A percentile compares a stretch with the other conserved stretches of the same genome.
phyloP scores from a whole-genome alignment of 176 grass and related monocot genomes.

The Echinochloa phyllopogon region DNA sequence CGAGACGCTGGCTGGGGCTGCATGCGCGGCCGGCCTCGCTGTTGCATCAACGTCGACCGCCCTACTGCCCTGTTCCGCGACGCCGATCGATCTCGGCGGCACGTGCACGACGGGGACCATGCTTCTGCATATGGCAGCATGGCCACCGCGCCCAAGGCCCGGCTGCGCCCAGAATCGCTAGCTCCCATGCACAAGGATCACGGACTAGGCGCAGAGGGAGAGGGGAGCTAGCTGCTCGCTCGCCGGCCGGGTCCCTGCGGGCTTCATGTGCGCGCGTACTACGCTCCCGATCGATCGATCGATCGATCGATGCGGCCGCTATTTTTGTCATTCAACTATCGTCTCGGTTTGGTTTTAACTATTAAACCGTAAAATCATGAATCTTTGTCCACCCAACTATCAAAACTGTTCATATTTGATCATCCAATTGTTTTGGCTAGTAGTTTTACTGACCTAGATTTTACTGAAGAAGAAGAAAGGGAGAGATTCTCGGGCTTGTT shows the following conservation, averaged over 20 bases:
- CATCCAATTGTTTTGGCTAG: too few relatives aligned
- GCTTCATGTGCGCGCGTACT: not conserved
- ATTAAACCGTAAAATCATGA: too few relatives aligned
- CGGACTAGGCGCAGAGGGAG: not conserved
- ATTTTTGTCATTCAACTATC: too few relatives aligned
- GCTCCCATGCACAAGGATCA: constrained; percentile 29
- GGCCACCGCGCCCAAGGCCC: not conserved
- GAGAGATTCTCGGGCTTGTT: too few relatives aligned
- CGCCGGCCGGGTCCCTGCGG: not conserved
- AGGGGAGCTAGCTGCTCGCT: too few relatives aligned
- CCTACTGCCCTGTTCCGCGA: not conserved
- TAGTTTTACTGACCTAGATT: too few relatives aligned
- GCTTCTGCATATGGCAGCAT: not conserved
- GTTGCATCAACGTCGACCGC: constrained; percentile 47
- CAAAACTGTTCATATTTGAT: too few relatives aligned
- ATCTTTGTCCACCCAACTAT: too few relatives aligned
- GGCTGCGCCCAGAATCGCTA: constrained; percentile 9
- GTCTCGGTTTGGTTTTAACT: too few relatives aligned
- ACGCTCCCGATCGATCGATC: too few relatives aligned
- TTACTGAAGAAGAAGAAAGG: too few relatives aligned
- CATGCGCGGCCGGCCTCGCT: not conserved
- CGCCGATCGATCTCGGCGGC: constrained; percentile 38
- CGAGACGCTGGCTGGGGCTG: not conserved
- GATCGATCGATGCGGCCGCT: too few relatives aligned
- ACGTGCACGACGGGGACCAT: constrained; percentile 56